Conservation (phyloP, 2,329 filamentous ascomycete genomes). For the Stachybotrys echinatus region DNA sequence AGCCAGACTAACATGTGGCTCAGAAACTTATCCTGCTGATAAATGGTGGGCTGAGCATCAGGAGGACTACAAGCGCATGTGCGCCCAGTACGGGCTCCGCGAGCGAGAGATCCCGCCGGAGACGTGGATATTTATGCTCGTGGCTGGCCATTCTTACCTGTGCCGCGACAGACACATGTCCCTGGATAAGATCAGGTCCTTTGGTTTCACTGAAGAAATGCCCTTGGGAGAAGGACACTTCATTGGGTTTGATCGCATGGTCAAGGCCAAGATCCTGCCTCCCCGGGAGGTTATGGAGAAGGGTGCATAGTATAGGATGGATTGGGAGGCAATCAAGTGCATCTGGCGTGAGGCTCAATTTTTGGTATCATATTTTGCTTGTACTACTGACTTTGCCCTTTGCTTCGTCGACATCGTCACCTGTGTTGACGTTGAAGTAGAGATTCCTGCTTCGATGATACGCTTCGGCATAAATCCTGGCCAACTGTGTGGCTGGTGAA, state of each 20-base stretch:
- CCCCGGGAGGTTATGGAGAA: neutral
- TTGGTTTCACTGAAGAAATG: constrained; percentile 4
- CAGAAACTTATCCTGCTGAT: neutral
- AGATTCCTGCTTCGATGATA: no score
- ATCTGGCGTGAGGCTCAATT: no score
- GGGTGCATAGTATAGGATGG: no score
- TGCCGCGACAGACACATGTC: constrained; percentile 2
- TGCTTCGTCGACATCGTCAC: no score
- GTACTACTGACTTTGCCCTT: no score
- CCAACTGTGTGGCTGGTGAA: no score
- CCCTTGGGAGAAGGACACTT: neutral
- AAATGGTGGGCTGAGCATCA: constrained; percentile 3
- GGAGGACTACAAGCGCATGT: constrained; percentile 3
- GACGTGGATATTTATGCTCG: constrained; percentile 3
- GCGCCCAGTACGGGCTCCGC: constrained; percentile 4
- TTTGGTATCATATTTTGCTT: no score
- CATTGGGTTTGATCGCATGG: constrained; percentile 1
- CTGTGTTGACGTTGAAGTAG: no score
- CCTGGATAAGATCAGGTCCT: constrained; percentile 5
- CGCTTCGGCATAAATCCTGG: no score
- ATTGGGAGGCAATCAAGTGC: no score
- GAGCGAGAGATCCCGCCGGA: neutral
- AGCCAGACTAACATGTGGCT: no score
- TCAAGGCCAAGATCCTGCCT: neutral
- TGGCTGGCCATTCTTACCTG: neutral